These are phyloP conservation scores for Xylaria arbuscula DNA, from an alignment of 2,329 filamentous ascomycete species.

Conservation along the genomic window DNA sequence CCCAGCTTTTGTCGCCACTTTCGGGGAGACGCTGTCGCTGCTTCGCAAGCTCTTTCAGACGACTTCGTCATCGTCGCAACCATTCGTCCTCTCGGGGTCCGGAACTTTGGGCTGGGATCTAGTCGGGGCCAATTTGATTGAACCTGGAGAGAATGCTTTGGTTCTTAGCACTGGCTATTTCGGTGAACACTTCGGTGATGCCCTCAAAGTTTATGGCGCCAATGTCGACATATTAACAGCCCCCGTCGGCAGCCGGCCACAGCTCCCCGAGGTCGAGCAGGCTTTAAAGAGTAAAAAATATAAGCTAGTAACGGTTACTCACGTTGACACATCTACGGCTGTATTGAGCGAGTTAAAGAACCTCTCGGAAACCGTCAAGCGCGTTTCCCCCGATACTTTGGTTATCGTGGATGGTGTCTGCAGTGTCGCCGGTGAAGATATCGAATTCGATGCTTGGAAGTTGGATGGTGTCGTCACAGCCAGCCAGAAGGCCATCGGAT, in stretches of 20 bases:
- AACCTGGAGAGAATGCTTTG: constrained; percentile 88
- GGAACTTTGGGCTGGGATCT: constrained; percentile 97
- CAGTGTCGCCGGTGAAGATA: constrained; percentile 95
- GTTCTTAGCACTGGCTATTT: constrained; percentile 98
- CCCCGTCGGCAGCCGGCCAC: constrained; percentile 86
- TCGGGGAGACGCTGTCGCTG: constrained; percentile 88
- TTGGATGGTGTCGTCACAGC: constrained; percentile 94
- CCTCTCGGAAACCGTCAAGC: constrained; percentile 83
- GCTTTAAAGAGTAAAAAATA: constrained; percentile 91
- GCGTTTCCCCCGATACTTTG: constrained; percentile 89
- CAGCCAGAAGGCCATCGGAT: constrained; percentile 96
- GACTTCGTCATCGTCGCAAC: constrained; percentile 82
- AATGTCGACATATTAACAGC: constrained; percentile 91
- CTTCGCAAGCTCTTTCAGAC: constrained; percentile 96
- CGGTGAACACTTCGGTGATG: constrained; percentile 92
- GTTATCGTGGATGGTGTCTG: constrained; percentile 96
- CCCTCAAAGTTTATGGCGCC: constrained; percentile 89
- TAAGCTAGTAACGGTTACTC: constrained; percentile 93
- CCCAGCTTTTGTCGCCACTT: constrained; percentile 86
- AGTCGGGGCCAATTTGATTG: constrained; percentile 91
- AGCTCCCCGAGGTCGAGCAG: constrained; percentile 87
- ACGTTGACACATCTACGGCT: constrained; percentile 97
- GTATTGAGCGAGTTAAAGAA: constrained; percentile 91
- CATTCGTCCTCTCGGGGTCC: constrained; percentile 92
- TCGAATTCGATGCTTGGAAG: constrained; percentile 94